Evolutionary conservation across 1,139 yeast genomes (phyloP), one percentile per base, ranked within the genome.

Genomic region (Magnusiomyces tetraspermus): DNA sequence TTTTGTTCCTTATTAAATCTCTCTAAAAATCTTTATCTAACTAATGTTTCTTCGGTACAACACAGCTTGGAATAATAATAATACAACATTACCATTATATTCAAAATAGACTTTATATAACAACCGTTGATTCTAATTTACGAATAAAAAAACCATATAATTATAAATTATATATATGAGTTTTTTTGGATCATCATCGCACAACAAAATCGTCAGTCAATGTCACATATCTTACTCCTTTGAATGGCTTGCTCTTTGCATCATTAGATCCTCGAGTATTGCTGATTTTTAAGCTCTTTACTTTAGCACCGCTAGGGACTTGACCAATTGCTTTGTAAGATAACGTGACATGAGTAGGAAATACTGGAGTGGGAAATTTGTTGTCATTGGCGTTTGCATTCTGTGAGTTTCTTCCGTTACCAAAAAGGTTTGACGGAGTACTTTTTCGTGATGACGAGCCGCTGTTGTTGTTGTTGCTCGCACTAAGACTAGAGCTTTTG

Each of bases 191-290:
- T 15, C n/a, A 17, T 44, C 60, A 70, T 54, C 83, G 67, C 21
- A 82, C 71, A 23, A 80, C 69, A 62, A 71, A 80, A 54, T 83
- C 81, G 0, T 85, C 88, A 0, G 86, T 75, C 51, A 71, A 70
- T 3, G 96, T 82, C 13, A 78, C 71, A 64, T 90, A 90, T 63
- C 90, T 85, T 28, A 90, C 97, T 1, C 98, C 97, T 66, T 90
- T 92, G 72, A 82, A 92, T 0, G 96, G 95, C 62, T 82, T 84
- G 21, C 80, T 82, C n/a, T 28, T 11, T 1, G 76, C 73, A 2
- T 79, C 82, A 17, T 79, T 78, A 59, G 79, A 61, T 0, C 92
- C 90, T 58, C 76, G 74, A 4, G 80, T 72, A 56, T 77, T 75
- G 19, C 74, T 63, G 11, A 90, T 77, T 61, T 82, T 78, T 53